These are phyloP conservation scores for Asterochloris erici DNA, from an alignment of 139 green algal genomes.

Conservation along the genomic window DNA sequence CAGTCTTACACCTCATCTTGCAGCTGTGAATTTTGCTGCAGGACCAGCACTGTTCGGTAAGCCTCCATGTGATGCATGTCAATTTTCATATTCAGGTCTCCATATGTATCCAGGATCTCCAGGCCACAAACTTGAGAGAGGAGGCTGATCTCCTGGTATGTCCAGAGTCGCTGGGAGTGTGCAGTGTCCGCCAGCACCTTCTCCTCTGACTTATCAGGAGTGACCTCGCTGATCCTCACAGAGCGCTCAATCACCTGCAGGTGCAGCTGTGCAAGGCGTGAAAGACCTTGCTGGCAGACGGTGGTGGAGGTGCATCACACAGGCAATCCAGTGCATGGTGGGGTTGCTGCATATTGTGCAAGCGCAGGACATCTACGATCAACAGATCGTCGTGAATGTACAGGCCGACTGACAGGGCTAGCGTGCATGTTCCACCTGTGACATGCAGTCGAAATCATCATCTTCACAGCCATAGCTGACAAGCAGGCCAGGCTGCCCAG, in stretches of 20 bases:
- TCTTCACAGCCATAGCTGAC: too few species aligned
- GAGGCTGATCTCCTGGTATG: constrained; percentile 9
- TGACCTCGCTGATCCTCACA: not conserved
- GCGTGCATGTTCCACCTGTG: not conserved
- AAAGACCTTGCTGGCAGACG: not conserved
- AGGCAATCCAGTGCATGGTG: not conserved
- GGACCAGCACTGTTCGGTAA: too few species aligned
- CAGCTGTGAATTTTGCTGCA: too few species aligned
- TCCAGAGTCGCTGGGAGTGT: constrained; percentile 4
- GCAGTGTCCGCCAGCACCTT: not conserved
- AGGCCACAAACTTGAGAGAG: not conserved
- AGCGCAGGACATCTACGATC: not conserved
- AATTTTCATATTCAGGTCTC: not conserved
- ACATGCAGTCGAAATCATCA: too few species aligned
- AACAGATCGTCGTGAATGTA: not conserved
- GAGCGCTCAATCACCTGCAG: constrained; percentile 5
- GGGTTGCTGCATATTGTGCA: not conserved
- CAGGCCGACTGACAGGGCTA: not conserved
- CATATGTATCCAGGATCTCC: not conserved
- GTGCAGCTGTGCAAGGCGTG: not conserved
- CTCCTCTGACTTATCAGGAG: not conserved
- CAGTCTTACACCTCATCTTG: too few species aligned
- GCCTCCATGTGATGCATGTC: not conserved
- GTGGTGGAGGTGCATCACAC: not conserved
- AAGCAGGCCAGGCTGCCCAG: too few species aligned